These are phyloP conservation scores for Kingdonia uniflora DNA, from an alignment of 164 flowering plant species.

Conservation along the genomic window DNA sequence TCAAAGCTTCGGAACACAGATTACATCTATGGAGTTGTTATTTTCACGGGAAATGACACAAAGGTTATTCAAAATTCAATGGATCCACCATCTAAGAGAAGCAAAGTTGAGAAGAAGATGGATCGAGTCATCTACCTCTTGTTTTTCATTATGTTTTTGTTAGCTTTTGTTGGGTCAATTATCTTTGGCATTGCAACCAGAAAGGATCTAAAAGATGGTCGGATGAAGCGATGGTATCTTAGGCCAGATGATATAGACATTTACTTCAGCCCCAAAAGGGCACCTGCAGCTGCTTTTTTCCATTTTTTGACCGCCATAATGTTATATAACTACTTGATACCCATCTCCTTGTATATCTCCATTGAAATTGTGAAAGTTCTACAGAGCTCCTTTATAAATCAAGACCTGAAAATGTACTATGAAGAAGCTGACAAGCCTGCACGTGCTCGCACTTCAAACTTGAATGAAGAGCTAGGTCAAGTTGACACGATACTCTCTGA, in stretches of 20 bases:
- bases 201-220: conserved; percentile 46
- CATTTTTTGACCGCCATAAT: conserved; percentile 72
- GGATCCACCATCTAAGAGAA: conserved; percentile 88
- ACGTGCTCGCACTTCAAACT: conserved; percentile 84
- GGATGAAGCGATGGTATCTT: conserved; percentile 74
- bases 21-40: conserved; percentile 69
- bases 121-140: conserved; percentile 66
- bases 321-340: conserved; percentile 72
- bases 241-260: conserved; percentile 49
- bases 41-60: conserved; percentile 91
- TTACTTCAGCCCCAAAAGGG: conserved; percentile 58
- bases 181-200: conserved; percentile 58
- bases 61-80: conserved; percentile 87
- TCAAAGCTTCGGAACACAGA: conserved; percentile 92
- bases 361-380: conserved; percentile 88
- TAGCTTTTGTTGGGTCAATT: conserved; percentile 59
- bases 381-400: conserved; percentile 81
- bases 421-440: conserved; percentile 88
- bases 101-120: conserved; percentile 77
- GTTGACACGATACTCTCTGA: conserved; percentile 91
- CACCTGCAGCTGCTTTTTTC: conserved; percentile 47
- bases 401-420: conserved; percentile 75
- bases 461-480: conserved; percentile 97
- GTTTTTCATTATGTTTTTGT: conserved; percentile 37
- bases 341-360: conserved; percentile 86